Evolutionary conservation across 2,329 filamentous ascomycete species (phyloP), one percentile per base, ranked within the genome.

Genomic region (Ophidiomyces ophidiicola): DNA sequence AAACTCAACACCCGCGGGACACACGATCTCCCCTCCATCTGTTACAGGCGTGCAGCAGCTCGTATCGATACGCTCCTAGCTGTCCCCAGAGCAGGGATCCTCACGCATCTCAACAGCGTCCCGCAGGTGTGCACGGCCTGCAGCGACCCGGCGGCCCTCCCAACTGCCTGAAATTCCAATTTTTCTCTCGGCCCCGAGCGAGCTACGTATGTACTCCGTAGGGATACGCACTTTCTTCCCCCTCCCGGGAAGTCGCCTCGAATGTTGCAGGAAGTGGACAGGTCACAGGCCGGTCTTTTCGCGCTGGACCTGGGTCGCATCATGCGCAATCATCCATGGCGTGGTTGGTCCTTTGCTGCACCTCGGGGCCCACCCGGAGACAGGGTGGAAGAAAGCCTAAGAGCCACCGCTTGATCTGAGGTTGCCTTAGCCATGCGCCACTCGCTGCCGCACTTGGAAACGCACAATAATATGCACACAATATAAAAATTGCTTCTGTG

Each of bases 91-190:
- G 30, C 37, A 32, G 20, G 37, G 37, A 29, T 39, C 30, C n/a
- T 11, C 5, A 39, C 31, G 28, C 25, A 33, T 39, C 17, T 33
- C 10, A 21, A 33, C 18, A 33, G 28, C 17, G 18, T 26, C 21
- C 37, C 33, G 37, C 37, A 33, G 29, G 30, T 33, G 29, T 29
- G 37, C 30, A n/a, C n/a, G n/a, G n/a, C n/a, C n/a, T n/a, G n/a
- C n/a, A n/a, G n/a, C n/a, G n/a, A n/a, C n/a, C n/a, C n/a, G n/a
- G n/a, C n/a, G n/a, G n/a, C n/a, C n/a, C n/a, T n/a, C n/a, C n/a
- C n/a, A n/a, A n/a, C n/a, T n/a, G n/a, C n/a, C 33, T 39, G 30
- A 29, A 10, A 19, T 33, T 28, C 31, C 15, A 39, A 26, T 39
- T 23, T 31, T 14, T 15, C 25, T 25, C 18, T 32, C 14, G 30